phyloP scores from a whole-genome alignment of 495 filamentous ascomycete genomes.

The Penicillium silybi region DNA sequence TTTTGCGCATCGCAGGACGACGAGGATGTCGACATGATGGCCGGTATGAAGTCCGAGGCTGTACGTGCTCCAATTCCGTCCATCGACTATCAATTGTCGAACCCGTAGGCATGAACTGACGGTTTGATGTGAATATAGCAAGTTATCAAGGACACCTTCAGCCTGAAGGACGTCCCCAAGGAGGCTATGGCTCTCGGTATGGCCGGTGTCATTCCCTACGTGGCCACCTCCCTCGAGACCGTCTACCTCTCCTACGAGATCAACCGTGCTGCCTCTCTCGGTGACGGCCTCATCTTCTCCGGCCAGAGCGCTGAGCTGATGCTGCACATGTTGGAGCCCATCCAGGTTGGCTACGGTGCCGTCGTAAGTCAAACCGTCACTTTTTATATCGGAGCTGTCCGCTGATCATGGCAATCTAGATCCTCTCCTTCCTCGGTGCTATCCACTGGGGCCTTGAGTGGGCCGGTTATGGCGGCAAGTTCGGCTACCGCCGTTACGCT shows the following conservation, averaged over 20 bases:
- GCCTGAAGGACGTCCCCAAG: slow-evolving; percentile 68
- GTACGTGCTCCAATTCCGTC: slow-evolving; percentile 46
- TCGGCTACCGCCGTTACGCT: slow-evolving; percentile 73
- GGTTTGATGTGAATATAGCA: slow-evolving; percentile 43
- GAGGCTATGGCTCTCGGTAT: slow-evolving; percentile 79
- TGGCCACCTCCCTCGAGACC: slow-evolving; percentile 83
- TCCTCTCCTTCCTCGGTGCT: slow-evolving; percentile 93
- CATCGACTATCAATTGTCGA: neutral
- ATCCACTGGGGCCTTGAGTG: slow-evolving; percentile 92
- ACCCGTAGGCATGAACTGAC: slow-evolving; percentile 5
- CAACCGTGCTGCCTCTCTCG: slow-evolving; percentile 57
- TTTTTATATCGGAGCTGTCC: neutral
- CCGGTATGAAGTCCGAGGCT: slow-evolving; percentile 67
- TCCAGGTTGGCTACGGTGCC: slow-evolving; percentile 92
- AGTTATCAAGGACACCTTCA: slow-evolving; percentile 85
- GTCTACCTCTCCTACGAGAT: slow-evolving; percentile 81
- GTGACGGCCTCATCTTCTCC: slow-evolving; percentile 60
- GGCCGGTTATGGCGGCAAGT: slow-evolving; percentile 67
- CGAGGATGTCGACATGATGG: slow-evolving; percentile 59
- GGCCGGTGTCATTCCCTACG: slow-evolving; percentile 86
- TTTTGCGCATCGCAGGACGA: slow-evolving; percentile 24
- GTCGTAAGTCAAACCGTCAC: slow-evolving; percentile 54
- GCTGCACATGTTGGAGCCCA: slow-evolving; percentile 77
- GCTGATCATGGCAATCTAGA: slow-evolving; percentile 41
- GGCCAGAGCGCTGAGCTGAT: slow-evolving; percentile 68